phyloP scores from a whole-genome alignment of 139 green algal species.

The Haematococcus sp. region DNA sequence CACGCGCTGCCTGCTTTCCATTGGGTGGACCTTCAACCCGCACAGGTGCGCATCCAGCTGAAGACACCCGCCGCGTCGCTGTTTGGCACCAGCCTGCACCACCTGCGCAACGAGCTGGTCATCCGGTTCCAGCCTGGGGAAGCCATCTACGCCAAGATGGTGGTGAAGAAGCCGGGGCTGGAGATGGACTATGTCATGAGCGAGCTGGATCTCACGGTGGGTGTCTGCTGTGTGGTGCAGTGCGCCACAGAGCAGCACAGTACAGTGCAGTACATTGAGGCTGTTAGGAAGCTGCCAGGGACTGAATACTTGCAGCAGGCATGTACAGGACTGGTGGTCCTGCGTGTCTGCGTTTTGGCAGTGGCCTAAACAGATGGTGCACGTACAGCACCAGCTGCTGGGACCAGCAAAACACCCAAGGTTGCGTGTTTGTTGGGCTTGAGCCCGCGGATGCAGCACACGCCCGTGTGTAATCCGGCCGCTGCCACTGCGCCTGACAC shows the following conservation, averaged over 20 bases:
- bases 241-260: background rate
- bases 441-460: background rate
- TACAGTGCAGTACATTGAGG: background rate
- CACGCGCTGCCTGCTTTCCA: background rate
- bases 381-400: no score
- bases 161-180: slow-evolving; percentile 85
- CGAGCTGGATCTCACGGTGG: slow-evolving; percentile 88
- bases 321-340: background rate
- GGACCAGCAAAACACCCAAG: no score
- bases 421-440: no score
- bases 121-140: slow-evolving; percentile 62
- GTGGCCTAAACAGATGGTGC: no score
- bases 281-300: background rate
- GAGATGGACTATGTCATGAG: slow-evolving; percentile 72
- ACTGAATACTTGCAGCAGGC: background rate
- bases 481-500: no score
- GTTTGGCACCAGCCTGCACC: slow-evolving; percentile 41
- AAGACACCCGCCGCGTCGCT: slow-evolving; percentile 41
- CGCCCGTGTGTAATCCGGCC: background rate
- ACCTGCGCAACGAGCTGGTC: slow-evolving; percentile 93
- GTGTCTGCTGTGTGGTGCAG: slow-evolving; percentile 36
- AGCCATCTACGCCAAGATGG: slow-evolving; percentile 84
- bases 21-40: background rate
- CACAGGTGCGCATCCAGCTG: slow-evolving; percentile 62
- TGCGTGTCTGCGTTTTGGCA: no score